These are phyloP conservation scores for Schizophyllum commune DNA, from an alignment of 1,284 basidiomycete genomes.

Conservation along the genomic window DNA sequence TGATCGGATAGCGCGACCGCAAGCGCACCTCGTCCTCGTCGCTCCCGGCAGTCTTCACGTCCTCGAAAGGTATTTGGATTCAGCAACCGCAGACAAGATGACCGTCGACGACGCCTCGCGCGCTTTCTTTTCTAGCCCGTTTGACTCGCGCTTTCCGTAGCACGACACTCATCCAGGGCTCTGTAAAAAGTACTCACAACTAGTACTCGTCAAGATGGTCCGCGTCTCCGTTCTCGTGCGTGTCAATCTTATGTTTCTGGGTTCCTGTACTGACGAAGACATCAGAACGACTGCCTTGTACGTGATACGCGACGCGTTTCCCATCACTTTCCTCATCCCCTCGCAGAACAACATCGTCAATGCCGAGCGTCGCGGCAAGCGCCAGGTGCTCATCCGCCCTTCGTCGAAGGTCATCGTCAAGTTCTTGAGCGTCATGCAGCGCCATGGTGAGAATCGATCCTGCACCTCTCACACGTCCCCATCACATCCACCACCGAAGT, in stretches of 20 bases:
- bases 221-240: conserved; percentile 78
- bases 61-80: not conserved
- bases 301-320: conserved; percentile 17
- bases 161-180: conserved; percentile 76
- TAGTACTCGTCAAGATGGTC: conserved; percentile 55
- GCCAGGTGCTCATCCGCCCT: conserved; percentile 92
- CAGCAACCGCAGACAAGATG: not conserved
- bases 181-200: conserved; percentile 19
- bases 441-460: conserved; percentile 69
- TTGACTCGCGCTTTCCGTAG: conserved; percentile 75
- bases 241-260: conserved; percentile 12
- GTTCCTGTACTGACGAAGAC: conserved; percentile 6
- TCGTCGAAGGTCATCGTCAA: conserved; percentile 96
- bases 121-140: conserved; percentile 34
- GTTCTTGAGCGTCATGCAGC: conserved; percentile 95
- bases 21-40: not conserved
- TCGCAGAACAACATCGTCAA: conserved; percentile 92
- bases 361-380: conserved; percentile 96
- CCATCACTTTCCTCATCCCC: not conserved
- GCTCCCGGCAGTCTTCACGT: not conserved
- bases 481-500: conserved; percentile 35
- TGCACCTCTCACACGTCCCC: conserved; percentile 5
- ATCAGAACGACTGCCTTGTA: conserved; percentile 78
- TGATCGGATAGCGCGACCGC: not conserved
- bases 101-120: conserved; percentile 5